A percentile compares a stretch with the other conserved stretches of the same genome.
phyloP scores from a whole-genome alignment of 495 filamentous ascomycete species.

The Pyrenula aspistea region DNA sequence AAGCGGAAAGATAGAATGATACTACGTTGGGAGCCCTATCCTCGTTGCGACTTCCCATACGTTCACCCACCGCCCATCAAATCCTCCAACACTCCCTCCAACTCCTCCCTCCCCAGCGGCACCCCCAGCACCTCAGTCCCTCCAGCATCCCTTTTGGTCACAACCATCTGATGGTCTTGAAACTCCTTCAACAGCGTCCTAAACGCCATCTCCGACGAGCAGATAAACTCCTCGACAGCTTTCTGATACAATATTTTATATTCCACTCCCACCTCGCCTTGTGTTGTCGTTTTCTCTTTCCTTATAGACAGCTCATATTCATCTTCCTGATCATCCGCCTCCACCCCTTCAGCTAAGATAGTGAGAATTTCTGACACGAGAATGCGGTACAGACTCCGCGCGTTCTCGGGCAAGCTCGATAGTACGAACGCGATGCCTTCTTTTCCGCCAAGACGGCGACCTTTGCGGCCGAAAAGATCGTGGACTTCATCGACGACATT shows the following conservation, averaged over 20 bases:
- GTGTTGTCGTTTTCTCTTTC: conserved; percentile 7
- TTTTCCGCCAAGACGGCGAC: conserved; percentile 72
- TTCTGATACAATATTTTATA: conserved; percentile 88
- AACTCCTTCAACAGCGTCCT: conserved; percentile 92
- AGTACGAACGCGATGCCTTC: conserved; percentile 90
- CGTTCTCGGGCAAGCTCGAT: conserved; percentile 81
- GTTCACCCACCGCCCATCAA: conserved; percentile 34
- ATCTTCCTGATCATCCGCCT: conserved; percentile 24
- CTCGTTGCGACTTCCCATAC: no score
- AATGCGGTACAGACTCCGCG: conserved; percentile 70
- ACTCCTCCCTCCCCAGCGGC: conserved; percentile 76
- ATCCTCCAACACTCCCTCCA: conserved; percentile 83
- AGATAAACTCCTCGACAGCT: conserved; percentile 91
- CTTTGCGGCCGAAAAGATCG: conserved; percentile 70
- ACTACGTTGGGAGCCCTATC: no score
- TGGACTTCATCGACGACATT: conserved; percentile 82
- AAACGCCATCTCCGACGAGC: conserved; percentile 91
- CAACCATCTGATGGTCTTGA: conserved; percentile 94
- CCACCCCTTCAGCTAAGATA: conserved; percentile 39
- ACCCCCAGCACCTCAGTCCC: conserved; percentile 79
- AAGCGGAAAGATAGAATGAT: no score
- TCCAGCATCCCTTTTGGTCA: conserved; percentile 67
- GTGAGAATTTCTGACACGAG: conserved; percentile 76
- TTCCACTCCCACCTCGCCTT: conserved; percentile 55
- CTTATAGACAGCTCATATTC: conserved; percentile 10